Percentiles rank a stretch among this genome's conserved stretches.
Evolutionary conservation across 352 stramenopile genomes (phyloP).

Genomic region (Phytophthora foliorum): DNA sequence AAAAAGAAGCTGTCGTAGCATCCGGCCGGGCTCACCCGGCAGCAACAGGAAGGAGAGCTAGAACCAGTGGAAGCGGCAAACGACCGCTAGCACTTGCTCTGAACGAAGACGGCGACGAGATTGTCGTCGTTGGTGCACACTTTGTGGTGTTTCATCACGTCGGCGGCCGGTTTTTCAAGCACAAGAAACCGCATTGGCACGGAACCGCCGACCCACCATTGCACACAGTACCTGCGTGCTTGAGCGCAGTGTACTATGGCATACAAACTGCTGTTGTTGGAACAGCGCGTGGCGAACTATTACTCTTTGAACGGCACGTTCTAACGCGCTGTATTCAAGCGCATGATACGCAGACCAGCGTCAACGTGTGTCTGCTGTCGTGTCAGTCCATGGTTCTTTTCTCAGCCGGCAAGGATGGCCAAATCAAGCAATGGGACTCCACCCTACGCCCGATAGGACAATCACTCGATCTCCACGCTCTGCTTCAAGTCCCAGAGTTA

Average conservation of each 20-base stretch:
- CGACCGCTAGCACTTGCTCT: conserved; percentile 68
- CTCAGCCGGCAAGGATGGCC: conserved; percentile 76
- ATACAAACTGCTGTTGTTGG: conserved; percentile 68
- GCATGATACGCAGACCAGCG: conserved; percentile 57
- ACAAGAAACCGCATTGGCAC: conserved; percentile 66
- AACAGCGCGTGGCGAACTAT: conserved; percentile 65
- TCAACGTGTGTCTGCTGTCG: conserved; percentile 66
- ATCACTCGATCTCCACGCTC: conserved; percentile 63
- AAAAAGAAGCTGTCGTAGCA: conserved; percentile 62
- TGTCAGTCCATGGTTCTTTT: conserved; percentile 85
- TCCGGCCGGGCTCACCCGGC: conserved; percentile 58
- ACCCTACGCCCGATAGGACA: conserved; percentile 79
- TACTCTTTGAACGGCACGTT: conserved; percentile 75
- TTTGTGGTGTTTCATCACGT: conserved; percentile 75
- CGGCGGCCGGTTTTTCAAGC: conserved; percentile 69
- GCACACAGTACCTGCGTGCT: conserved; percentile 55
- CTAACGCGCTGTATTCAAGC: conserved; percentile 70
- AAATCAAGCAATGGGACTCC: conserved; percentile 87
- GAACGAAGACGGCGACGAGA: conserved; percentile 76
- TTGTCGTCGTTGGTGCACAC: conserved; percentile 68
- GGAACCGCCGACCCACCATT: conserved; percentile 40
- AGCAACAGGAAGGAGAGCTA: conserved; percentile 18
- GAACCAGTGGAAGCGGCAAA: conserved; percentile 19
- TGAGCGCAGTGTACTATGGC: conserved; percentile 68
- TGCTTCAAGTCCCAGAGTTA: conserved; percentile 18